Percentiles rank a stretch among this genome's conserved stretches.
Conservation (phyloP, 306 rosid species). For the Quillaja saponaria region DNA sequence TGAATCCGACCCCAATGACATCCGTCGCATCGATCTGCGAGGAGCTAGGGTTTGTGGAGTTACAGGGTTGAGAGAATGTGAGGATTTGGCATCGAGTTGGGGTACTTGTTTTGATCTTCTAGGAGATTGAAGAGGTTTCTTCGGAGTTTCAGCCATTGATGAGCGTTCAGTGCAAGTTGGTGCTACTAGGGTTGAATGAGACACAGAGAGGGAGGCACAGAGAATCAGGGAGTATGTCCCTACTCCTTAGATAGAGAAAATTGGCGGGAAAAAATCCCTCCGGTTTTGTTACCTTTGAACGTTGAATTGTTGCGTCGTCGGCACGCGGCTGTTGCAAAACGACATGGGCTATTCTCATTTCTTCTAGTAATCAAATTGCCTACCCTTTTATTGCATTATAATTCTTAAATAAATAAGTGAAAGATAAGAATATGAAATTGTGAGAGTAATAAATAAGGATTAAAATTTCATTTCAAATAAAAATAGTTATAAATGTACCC, state of each 20-base stretch:
- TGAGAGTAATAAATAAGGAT: too few relatives aligned
- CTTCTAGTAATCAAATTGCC: too few relatives aligned
- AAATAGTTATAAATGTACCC: too few relatives aligned
- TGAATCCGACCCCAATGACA: constrained; percentile 30
- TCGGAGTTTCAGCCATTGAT: constrained; percentile 67
- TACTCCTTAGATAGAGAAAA: constrained; percentile 6
- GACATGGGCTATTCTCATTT: too few relatives aligned
- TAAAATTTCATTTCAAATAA: too few relatives aligned
- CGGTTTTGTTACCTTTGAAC: neutral
- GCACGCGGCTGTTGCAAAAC: too few relatives aligned
- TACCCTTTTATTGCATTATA: too few relatives aligned
- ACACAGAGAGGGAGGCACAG: constrained; percentile 1
- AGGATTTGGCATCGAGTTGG: constrained; percentile 26
- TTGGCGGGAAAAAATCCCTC: constrained; percentile 61
- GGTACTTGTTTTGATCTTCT: constrained; percentile 32
- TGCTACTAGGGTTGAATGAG: constrained; percentile 32
- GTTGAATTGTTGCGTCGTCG: neutral
- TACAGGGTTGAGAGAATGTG: constrained; percentile 43
- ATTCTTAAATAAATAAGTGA: too few relatives aligned
- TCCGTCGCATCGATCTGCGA: constrained; percentile 60
- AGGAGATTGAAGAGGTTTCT: constrained; percentile 43
- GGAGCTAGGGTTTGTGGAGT: constrained; percentile 52
- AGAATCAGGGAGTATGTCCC: neutral
- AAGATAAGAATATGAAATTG: too few relatives aligned
- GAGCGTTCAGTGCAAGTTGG: constrained; percentile 9